These are phyloP conservation scores for Podospora pseudopauciseta DNA, from an alignment of 495 filamentous ascomycete species.

Conservation along the genomic window DNA sequence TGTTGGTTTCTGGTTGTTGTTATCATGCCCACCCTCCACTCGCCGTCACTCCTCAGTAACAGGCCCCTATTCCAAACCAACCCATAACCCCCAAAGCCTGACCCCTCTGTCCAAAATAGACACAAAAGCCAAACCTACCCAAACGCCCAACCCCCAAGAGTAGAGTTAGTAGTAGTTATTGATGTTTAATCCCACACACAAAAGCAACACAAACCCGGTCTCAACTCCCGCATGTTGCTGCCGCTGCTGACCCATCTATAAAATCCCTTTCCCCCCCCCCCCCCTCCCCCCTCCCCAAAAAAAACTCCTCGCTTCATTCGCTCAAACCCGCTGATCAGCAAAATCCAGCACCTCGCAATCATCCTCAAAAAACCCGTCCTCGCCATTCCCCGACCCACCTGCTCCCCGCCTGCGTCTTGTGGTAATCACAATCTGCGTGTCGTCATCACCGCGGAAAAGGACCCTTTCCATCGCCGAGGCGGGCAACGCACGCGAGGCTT, in stretches of 20 bases:
- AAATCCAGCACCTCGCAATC: constrained; percentile 92
- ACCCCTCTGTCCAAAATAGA: not conserved
- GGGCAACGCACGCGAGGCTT: constrained; percentile 50
- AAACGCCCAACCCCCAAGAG: not conserved
- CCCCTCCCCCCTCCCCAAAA: no score
- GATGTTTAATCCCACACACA: not conserved
- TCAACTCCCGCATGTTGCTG: not conserved
- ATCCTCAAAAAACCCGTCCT: constrained; percentile 88
- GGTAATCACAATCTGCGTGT: constrained; percentile 70
- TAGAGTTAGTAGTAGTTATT: not conserved
- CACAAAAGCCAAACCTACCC: not conserved
- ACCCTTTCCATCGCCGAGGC: constrained; percentile 55
- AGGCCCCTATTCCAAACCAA: not conserved
- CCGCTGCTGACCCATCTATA: not conserved
- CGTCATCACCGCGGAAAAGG: constrained; percentile 60
- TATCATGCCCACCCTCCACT: not conserved
- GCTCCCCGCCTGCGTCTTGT: constrained; percentile 70
- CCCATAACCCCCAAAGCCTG: not conserved
- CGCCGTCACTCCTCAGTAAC: not conserved
- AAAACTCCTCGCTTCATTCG: not conserved
- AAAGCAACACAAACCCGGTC: not conserved
- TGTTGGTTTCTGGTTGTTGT: not conserved
- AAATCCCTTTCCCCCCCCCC: not conserved
- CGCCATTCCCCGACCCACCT: constrained; percentile 49
- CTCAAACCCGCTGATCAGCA: constrained; percentile 76